Conservation (phyloP, 352 stramenopile species). For the Phytophthora vignae region DNA sequence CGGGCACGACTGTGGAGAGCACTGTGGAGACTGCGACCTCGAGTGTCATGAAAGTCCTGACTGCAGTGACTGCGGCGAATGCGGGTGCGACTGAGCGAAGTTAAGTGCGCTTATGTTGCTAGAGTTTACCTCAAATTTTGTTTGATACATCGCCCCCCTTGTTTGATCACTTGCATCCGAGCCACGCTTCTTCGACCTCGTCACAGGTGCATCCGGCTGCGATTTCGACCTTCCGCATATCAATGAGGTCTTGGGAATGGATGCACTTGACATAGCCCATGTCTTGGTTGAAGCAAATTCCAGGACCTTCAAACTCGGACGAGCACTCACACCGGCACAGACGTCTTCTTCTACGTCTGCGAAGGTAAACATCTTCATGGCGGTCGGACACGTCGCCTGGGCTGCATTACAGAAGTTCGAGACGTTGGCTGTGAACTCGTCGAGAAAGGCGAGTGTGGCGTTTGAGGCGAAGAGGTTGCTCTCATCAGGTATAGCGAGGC, state of each 20-base stretch:
- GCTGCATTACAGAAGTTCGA: slow-evolving; percentile 37
- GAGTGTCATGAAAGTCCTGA: not conserved
- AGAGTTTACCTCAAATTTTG: not conserved
- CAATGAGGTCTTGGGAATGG: slow-evolving; percentile 20
- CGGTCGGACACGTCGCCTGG: slow-evolving; percentile 22
- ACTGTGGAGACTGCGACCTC: not conserved
- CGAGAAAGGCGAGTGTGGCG: slow-evolving; percentile 15
- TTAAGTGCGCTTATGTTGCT: no score
- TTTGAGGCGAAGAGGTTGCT: slow-evolving; percentile 11
- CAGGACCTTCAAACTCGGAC: slow-evolving; percentile 14
- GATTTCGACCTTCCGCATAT: slow-evolving; percentile 40
- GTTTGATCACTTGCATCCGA: slow-evolving; percentile 31
- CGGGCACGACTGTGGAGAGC: not conserved
- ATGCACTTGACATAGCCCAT: slow-evolving; percentile 34
- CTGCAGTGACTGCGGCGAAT: not conserved
- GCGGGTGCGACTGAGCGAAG: not conserved
- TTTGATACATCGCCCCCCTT: not conserved
- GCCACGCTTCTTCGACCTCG: slow-evolving; percentile 33
- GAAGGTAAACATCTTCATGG: not conserved
- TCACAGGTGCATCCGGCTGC: slow-evolving; percentile 25
- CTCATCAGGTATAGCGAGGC: slow-evolving; percentile 21
- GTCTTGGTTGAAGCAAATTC: slow-evolving; percentile 42
- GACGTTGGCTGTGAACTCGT: slow-evolving; percentile 13
- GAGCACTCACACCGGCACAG: slow-evolving; percentile 33
- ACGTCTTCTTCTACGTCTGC: slow-evolving; percentile 15